These are phyloP conservation scores for Dictyostelium firmibasis DNA, from an alignment of 78 protist genomes.

Conservation along the genomic window DNA sequence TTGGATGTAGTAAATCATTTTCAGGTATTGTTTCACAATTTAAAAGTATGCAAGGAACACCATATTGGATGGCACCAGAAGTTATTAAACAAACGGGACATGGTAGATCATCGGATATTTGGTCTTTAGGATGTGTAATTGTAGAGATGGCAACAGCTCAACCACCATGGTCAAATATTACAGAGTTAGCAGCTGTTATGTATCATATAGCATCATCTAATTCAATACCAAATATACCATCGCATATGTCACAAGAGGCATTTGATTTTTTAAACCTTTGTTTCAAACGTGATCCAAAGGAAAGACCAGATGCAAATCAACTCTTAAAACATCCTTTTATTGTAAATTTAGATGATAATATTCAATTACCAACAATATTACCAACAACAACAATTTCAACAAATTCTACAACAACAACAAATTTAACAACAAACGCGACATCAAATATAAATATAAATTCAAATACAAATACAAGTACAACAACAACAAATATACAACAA, in stretches of 20 bases:
- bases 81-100: slow-evolving; percentile 86
- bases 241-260: slow-evolving; percentile 24
- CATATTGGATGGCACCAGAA: slow-evolving; percentile 92
- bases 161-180: slow-evolving; percentile 86
- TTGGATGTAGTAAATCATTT: slow-evolving; percentile 76
- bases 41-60: slow-evolving; percentile 85
- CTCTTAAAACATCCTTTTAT: slow-evolving; percentile 65
- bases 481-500: neutral
- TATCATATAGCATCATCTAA: slow-evolving; percentile 64
- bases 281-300: slow-evolving; percentile 74
- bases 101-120: slow-evolving; percentile 83
- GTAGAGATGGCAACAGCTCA: slow-evolving; percentile 84
- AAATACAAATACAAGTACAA: neutral
- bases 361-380: neutral
- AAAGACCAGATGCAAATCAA: slow-evolving; percentile 65
- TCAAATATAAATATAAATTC: too few species aligned
- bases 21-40: slow-evolving; percentile 53
- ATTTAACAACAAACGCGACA: neutral
- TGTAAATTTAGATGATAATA: neutral
- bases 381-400: neutral
- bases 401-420: neutral
- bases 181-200: slow-evolving; percentile 73
- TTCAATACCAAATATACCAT: slow-evolving; percentile 55
- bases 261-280: slow-evolving; percentile 65
- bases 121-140: slow-evolving; percentile 86